Conservation (phyloP, 1,139 yeast species). For the Meyerozyma guilliermondii region DNA sequence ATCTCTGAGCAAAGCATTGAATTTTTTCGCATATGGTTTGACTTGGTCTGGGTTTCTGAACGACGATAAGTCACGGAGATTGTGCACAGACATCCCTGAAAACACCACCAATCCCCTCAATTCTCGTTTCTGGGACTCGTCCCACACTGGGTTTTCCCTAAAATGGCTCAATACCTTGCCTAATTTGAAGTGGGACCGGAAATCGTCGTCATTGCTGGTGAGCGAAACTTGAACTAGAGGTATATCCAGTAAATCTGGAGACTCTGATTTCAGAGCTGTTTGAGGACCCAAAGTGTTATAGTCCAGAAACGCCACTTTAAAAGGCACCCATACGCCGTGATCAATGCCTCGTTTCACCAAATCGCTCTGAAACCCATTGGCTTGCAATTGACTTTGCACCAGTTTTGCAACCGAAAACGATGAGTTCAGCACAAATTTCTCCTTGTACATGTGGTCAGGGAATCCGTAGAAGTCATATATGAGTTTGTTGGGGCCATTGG, state of each 20-base stretch:
- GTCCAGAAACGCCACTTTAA: slow-evolving; percentile 62
- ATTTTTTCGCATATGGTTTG: slow-evolving; percentile 47
- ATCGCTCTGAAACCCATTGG: slow-evolving; percentile 40
- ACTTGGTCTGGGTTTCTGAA: slow-evolving; percentile 16
- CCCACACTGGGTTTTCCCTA: slow-evolving; percentile 40
- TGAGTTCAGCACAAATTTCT: slow-evolving; percentile 50
- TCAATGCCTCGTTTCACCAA: slow-evolving; percentile 60
- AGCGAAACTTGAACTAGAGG: slow-evolving; percentile 67
- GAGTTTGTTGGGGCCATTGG: slow-evolving; percentile 32
- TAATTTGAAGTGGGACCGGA: slow-evolving; percentile 45
- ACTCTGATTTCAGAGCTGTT: slow-evolving; percentile 6
- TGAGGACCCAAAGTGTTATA: slow-evolving; percentile 10
- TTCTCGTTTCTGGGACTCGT: slow-evolving; percentile 18
- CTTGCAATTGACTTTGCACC: slow-evolving; percentile 35
- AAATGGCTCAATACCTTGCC: slow-evolving; percentile 52
- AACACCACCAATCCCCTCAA: slow-evolving; percentile 48
- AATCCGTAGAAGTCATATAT: slow-evolving; percentile 75
- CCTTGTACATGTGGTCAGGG: slow-evolving; percentile 57
- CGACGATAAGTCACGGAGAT: slow-evolving; percentile 46
- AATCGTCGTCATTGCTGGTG: slow-evolving; percentile 41
- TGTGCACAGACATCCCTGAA: slow-evolving; percentile 81
- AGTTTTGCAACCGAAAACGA: slow-evolving; percentile 38
- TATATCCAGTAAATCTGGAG: slow-evolving; percentile 28
- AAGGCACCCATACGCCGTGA: slow-evolving; percentile 82
- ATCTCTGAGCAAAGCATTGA: slow-evolving; percentile 39